Percentiles rank a stretch among this genome's conserved stretches.
Conservation (phyloP, 1,284 basidiomycete species). For the Cryptococcus neoformans region DNA sequence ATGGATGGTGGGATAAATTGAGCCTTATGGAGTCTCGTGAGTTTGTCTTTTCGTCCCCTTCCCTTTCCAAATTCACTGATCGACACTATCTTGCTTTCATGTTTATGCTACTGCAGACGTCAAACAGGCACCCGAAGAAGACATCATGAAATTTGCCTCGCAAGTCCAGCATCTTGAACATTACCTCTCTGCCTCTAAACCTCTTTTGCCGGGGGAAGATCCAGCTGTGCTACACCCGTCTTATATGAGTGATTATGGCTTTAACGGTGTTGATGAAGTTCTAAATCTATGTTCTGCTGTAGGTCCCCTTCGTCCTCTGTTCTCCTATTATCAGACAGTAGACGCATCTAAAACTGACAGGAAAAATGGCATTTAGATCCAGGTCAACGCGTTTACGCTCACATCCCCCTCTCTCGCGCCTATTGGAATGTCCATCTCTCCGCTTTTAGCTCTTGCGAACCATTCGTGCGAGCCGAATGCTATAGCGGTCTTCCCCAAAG, state of each 20-base stretch:
- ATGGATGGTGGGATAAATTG: conserved; percentile 46
- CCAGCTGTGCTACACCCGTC: conserved; percentile 22
- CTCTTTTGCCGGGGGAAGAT: conserved; percentile 1
- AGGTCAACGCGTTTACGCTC: conserved; percentile 82
- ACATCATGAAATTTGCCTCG: conserved; percentile 32
- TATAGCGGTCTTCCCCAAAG: conserved; percentile 76
- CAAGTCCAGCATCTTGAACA: conserved; percentile 41
- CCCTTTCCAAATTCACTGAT: not conserved
- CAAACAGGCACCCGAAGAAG: conserved; percentile 7
- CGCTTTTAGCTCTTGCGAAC: conserved; percentile 75
- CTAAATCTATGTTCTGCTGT: conserved; percentile 43
- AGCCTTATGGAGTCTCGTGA: conserved; percentile 70
- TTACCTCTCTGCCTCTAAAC: conserved; percentile 29
- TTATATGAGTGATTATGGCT: conserved; percentile 41
- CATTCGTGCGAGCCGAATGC: conserved; percentile 91
- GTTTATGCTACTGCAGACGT: conserved; percentile 7
- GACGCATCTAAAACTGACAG: conserved; percentile 37
- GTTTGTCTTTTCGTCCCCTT: conserved; percentile 32
- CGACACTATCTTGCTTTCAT: not conserved
- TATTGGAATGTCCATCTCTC: conserved; percentile 76
- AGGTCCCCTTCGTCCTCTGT: conserved; percentile 8
- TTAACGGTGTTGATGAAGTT: conserved; percentile 28
- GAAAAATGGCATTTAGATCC: conserved; percentile 70
- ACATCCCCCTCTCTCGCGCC: conserved; percentile 70
- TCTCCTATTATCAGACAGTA: not conserved